A percentile compares a stretch with the other conserved stretches of the same genome.
These are phyloP conservation scores for Tuber aestivum DNA, from an alignment of 495 filamentous ascomycete species.

Conservation along the genomic window DNA sequence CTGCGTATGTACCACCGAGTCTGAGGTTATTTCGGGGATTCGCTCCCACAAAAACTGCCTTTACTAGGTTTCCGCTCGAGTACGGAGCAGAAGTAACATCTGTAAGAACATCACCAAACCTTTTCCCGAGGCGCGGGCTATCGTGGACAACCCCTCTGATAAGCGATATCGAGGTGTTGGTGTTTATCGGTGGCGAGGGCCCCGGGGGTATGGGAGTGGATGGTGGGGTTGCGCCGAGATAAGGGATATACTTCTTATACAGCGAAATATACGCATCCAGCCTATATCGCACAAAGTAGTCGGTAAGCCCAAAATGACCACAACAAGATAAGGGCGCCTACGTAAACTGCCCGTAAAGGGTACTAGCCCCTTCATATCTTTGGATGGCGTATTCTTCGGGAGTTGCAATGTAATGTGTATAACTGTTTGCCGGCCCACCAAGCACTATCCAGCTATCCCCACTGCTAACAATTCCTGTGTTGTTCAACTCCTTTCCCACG, in stretches of 20 bases:
- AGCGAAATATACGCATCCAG: conserved; percentile 85
- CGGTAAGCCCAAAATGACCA: neutral
- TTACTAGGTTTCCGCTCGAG: conserved; percentile 53
- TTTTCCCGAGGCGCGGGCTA: conserved; percentile 60
- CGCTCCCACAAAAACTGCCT: conserved; percentile 71
- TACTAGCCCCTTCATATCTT: conserved; percentile 92
- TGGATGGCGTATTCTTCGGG: conserved; percentile 87
- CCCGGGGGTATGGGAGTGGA: conserved; percentile 51
- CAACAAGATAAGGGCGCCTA: conserved; percentile 30
- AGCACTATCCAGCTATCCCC: conserved; percentile 52
- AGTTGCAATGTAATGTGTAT: conserved; percentile 93
- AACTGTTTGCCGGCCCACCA: conserved; percentile 90
- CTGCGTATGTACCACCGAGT: conserved; percentile 70
- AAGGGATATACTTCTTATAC: conserved; percentile 65
- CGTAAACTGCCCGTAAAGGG: conserved; percentile 88
- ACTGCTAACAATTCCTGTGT: conserved; percentile 25
- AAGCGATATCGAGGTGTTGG: conserved; percentile 71
- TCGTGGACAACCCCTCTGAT: conserved; percentile 76
- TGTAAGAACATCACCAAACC: conserved; percentile 65
- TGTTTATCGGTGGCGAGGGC: conserved; percentile 73
- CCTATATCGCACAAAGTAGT: conserved; percentile 11
- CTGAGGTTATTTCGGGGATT: conserved; percentile 85
- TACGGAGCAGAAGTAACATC: conserved; percentile 55
- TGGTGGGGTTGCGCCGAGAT: conserved; percentile 52
- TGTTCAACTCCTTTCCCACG: conserved; percentile 51